Base-by-base conservation (phyloP, 805 yeast genomes). In the Tetrapisispora namnaoensis region DNA sequence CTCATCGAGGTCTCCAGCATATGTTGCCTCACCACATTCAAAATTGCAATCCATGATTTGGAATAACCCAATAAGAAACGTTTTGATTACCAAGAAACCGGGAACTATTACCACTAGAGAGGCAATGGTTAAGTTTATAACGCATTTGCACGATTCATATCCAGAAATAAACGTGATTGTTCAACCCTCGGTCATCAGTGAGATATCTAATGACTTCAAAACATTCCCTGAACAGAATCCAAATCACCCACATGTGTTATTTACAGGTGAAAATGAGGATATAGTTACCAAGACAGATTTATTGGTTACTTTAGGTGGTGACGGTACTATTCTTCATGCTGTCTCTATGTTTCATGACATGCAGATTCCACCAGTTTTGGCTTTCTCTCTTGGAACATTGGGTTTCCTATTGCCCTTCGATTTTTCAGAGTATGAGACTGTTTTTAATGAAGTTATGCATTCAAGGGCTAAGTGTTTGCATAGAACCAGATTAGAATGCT, bases 251-350 rank as follows among this genome's bases (percentile, higher is more conserved):
- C 74, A 66, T 55, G 56, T 68, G 6, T 55, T 86, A 1, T 79
- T 73, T 58, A 77, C 90, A 0, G 93, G 95, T 0, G 57, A 75
- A 3, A 65, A 65, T 17, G 67, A 70, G 11, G 83, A 80, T 10
- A 78, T 88, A 40, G 74, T 79, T 1, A 57, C 70, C 11, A 85
- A 80, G 56, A 78, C 95, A 0, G 98, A 90, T 60, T 65, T 90
- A 40, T 69, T 90, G 37, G 89, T 90, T 9, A 85, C 96, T 0
- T 66, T 90, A 37, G 98, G 98, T n/a, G 98, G 98, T 18, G 98
- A 90, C 65, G 98, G 98, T 5, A 90, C 97, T 0, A 87, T 88
- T 48, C 66, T 90, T 41, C 76, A 90, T 48, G 95, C 91, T 0
- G 91, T 88, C 0, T 80, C 93, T 5, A 70, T 80, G 57, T 90